These are phyloP conservation scores for Mycena sanguinolenta DNA, from an alignment of 768 basidiomycete species.

Conservation along the genomic window DNA sequence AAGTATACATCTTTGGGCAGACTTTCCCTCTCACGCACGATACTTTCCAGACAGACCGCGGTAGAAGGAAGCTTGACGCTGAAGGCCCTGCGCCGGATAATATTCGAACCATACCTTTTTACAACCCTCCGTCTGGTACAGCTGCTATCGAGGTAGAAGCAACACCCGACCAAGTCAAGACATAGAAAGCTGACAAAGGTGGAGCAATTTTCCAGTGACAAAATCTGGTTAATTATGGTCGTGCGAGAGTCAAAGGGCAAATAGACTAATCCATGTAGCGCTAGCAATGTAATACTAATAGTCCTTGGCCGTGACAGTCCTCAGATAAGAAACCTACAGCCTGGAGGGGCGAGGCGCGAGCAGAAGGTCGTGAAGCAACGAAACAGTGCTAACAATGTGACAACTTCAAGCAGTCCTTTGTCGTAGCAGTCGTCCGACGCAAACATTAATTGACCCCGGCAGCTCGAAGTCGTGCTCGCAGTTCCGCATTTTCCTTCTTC, in stretches of 20 bases:
- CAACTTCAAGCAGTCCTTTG: no score
- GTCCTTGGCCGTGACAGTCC: no score
- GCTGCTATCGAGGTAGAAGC: slow-evolving; percentile 18
- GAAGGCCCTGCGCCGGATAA: slow-evolving; percentile 73
- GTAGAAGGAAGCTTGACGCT: slow-evolving; percentile 70
- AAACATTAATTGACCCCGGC: slow-evolving; percentile 21
- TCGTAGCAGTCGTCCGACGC: no score
- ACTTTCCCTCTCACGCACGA: slow-evolving; percentile 17
- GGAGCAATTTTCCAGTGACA: no score
- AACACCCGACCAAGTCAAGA: background rate
- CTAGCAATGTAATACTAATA: slow-evolving; percentile 8
- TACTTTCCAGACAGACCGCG: slow-evolving; percentile 71
- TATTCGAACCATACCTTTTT: slow-evolving; percentile 83
- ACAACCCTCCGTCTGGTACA: slow-evolving; percentile 19
- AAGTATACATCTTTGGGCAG: slow-evolving; percentile 43
- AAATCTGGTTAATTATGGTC: no score
- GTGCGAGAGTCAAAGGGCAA: background rate
- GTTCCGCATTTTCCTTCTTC: slow-evolving; percentile 66
- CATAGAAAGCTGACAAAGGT: background rate
- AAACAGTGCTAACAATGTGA: no score
- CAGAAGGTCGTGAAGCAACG: no score
- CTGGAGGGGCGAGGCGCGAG: no score
- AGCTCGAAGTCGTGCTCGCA: slow-evolving; percentile 55
- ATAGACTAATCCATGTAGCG: slow-evolving; percentile 1
- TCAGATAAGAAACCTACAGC: no score